Evolutionary conservation across 2,329 filamentous ascomycete species (phyloP).

Genomic region (Mollisia scopiformis): DNA sequence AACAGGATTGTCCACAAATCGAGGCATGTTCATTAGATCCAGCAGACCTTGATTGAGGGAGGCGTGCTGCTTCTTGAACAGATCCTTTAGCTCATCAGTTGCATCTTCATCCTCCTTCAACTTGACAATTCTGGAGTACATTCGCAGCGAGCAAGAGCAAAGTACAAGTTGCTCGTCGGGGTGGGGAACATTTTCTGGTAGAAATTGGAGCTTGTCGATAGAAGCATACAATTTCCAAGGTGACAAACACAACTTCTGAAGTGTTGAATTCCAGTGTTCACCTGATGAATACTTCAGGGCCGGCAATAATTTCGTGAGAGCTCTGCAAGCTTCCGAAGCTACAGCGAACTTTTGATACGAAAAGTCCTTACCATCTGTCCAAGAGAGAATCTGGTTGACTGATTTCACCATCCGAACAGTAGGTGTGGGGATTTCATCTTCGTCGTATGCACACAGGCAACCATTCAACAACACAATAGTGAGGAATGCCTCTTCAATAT

Average conservation of each 20-base stretch:
- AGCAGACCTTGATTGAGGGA: slow-evolving; percentile 62
- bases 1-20: slow-evolving; percentile 59
- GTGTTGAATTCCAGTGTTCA: neutral
- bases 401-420: slow-evolving; percentile 67
- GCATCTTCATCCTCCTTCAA: slow-evolving; percentile 67
- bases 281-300: slow-evolving; percentile 51
- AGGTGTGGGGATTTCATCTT: slow-evolving; percentile 57
- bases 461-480: slow-evolving; percentile 58
- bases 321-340: slow-evolving; percentile 56
- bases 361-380: slow-evolving; percentile 55
- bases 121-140: slow-evolving; percentile 63
- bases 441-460: slow-evolving; percentile 54
- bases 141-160: slow-evolving; percentile 69
- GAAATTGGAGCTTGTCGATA: neutral
- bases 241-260: neutral
- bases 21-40: slow-evolving; percentile 60
- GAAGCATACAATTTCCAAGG: neutral
- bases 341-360: slow-evolving; percentile 48
- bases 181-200: neutral
- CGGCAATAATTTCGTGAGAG: slow-evolving; percentile 66
- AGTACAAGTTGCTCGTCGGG: neutral
- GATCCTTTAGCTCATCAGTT: slow-evolving; percentile 86
- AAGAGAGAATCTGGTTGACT: slow-evolving; percentile 75
- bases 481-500: slow-evolving; percentile 27
- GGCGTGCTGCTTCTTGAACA: slow-evolving; percentile 50